Base-by-base conservation (phyloP, 139 green algal species). In the Nannochloris sp. region DNA sequence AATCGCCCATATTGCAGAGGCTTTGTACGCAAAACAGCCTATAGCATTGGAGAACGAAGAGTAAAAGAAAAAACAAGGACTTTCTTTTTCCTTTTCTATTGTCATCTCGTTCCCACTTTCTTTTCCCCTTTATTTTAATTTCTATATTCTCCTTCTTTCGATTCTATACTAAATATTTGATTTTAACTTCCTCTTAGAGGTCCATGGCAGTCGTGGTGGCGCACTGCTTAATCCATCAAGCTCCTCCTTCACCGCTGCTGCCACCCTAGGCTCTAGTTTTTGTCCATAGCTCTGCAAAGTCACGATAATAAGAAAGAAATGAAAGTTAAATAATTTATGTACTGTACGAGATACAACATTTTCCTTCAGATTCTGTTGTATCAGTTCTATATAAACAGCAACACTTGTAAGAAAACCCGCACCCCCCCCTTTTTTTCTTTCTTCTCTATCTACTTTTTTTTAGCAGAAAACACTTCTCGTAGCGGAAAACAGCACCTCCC, bases 221-320 rank as follows among this genome's bases (percentile, higher is more conserved):
- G 73, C 67, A 3, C 13, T 6, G 56, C 81, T 87, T 7, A 87
- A 67, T 5, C 37, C 30, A 5, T n/a, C 19, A 46, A 87, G 38
- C 64, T 87, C 64, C 6, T 60, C 39, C 7, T 85, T 68, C n/a
- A 87, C 81, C 3, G 79, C 72, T 6, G 60, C 72, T 10, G 73
- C 34, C 27, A 87, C 72, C 34, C 79, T 68, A 29, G 66, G 53
- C 1, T 61, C 45, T 8, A 44, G 3, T 13, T 27, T 12, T 3
- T 70, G 76, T 2, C 71, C 61, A 5, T 63, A 67, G 4, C 33
- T 19, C 78, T 82, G 73, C 54, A 54, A 6, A 6, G 29, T 25
- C 10, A 34, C 37, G 12, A 45, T 45, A 9, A 45, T 12, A 45
- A 45, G 9, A 45, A 45, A 45, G 9, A 12, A n/a, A 12, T 45